These are phyloP conservation scores for Neoscytalidium dimidiatum DNA, from an alignment of 2,329 filamentous ascomycete genomes.

Conservation along the genomic window DNA sequence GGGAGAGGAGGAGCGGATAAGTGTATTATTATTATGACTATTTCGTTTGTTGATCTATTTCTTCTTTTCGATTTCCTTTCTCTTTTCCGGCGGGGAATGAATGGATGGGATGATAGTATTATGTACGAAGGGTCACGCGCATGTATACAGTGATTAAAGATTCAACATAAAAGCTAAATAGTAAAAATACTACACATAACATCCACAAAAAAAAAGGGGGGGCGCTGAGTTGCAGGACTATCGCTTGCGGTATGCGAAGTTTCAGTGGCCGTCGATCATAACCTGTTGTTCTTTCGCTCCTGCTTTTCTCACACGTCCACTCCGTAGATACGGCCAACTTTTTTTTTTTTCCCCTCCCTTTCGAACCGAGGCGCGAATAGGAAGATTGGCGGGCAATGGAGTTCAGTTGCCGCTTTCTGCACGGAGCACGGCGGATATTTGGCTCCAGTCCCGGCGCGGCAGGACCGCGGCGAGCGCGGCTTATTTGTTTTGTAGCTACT, in stretches of 20 bases:
- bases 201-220: neutral
- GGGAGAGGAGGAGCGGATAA: neutral
- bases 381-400: neutral
- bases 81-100: neutral
- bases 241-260: neutral
- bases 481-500: too few species aligned
- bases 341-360: too few species aligned
- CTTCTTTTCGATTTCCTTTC: neutral
- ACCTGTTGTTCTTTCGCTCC: neutral
- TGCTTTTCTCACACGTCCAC: neutral
- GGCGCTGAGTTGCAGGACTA: neutral
- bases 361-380: too few species aligned
- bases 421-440: neutral
- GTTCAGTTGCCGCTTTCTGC: neutral
- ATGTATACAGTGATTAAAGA: neutral
- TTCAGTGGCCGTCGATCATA: neutral
- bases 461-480: too few species aligned
- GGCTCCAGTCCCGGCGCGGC: too few species aligned
- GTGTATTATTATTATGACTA: conserved; percentile 9
- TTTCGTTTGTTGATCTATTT: conserved; percentile 2
- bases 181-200: neutral
- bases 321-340: too few species aligned
- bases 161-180: neutral
- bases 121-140: neutral
- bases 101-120: neutral